Conservation (phyloP, 225 moss, liverwort and hornwort species). For the Lunularia cruciata region DNA sequence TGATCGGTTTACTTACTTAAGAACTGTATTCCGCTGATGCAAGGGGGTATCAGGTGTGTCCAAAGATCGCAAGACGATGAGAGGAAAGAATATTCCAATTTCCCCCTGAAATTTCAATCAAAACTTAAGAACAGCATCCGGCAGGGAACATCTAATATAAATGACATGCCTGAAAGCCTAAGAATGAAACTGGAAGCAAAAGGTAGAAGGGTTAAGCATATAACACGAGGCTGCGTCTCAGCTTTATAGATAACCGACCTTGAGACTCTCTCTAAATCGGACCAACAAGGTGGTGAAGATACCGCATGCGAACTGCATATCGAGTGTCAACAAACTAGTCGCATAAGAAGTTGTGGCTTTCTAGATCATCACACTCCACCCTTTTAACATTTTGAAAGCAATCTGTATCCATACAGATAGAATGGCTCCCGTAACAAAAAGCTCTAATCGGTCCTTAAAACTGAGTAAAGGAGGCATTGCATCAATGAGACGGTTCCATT, state of each 20-base stretch:
- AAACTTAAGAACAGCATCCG: neutral
- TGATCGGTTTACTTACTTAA: constrained; percentile 64
- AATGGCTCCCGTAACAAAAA: neutral
- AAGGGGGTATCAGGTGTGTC: constrained; percentile 76
- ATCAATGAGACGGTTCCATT: too few species aligned
- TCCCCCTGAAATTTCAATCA: constrained; percentile 55
- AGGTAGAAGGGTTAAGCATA: too few species aligned
- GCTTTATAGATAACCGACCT: constrained; percentile 38
- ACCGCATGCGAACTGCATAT: constrained; percentile 73
- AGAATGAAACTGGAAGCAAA: neutral
- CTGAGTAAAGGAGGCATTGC: too few species aligned
- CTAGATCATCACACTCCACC: too few species aligned
- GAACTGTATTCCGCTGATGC: constrained; percentile 81
- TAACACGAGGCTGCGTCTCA: neutral
- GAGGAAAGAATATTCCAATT: constrained; percentile 90
- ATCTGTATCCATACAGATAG: neutral
- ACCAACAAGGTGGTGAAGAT: constrained; percentile 75
- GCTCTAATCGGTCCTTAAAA: neutral
- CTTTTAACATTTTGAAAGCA: neutral
- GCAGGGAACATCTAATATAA: neutral
- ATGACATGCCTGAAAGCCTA: neutral
- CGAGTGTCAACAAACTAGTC: too few species aligned
- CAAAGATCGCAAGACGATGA: constrained; percentile 80
- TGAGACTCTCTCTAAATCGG: constrained; percentile 85
- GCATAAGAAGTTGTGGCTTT: too few species aligned